These are phyloP conservation scores for Plasmodium coatneyi DNA, from an alignment of 169 alveolate species.

Conservation along the genomic window DNA sequence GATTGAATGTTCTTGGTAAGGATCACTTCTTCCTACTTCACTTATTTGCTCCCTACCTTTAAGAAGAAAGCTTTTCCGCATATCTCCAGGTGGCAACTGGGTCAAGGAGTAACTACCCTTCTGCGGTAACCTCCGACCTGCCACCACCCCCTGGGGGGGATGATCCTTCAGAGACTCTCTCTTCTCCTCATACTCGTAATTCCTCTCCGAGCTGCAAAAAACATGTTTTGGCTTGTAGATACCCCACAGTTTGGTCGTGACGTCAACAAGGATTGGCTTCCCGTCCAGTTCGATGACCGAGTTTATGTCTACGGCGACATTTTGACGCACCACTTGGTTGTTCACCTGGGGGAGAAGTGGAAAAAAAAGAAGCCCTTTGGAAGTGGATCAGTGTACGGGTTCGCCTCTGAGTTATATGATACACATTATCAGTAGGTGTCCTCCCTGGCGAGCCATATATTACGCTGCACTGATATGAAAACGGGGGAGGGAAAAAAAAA, in stretches of 20 bases:
- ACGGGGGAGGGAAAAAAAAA: not conserved
- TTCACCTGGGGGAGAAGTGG: slow-evolving; percentile 1
- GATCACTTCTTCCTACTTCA: not conserved
- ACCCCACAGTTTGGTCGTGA: slow-evolving; percentile 62
- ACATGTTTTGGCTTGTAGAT: slow-evolving; percentile 61
- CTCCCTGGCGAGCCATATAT: not conserved
- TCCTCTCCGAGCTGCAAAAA: slow-evolving; percentile 47
- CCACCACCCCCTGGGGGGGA: not conserved
- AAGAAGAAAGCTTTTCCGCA: not conserved
- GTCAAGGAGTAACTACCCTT: not conserved
- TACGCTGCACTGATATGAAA: not conserved
- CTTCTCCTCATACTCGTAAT: slow-evolving; percentile 62
- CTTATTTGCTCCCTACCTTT: not conserved
- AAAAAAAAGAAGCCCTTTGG: not conserved
- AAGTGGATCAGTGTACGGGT: not conserved
- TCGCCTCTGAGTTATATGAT: not conserved
- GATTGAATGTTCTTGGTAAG: not conserved
- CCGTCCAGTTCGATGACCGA: slow-evolving; percentile 35
- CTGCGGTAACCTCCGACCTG: not conserved
- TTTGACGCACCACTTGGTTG: slow-evolving; percentile 29
- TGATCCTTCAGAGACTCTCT: no score
- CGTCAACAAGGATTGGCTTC: slow-evolving; percentile 26
- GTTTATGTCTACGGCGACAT: slow-evolving; percentile 22
- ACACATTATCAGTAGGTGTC: not conserved
- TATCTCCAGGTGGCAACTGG: not conserved